Evolutionary conservation across 495 filamentous ascomycete genomes (phyloP).

Genomic region (Trichocladium uniseriatum): DNA sequence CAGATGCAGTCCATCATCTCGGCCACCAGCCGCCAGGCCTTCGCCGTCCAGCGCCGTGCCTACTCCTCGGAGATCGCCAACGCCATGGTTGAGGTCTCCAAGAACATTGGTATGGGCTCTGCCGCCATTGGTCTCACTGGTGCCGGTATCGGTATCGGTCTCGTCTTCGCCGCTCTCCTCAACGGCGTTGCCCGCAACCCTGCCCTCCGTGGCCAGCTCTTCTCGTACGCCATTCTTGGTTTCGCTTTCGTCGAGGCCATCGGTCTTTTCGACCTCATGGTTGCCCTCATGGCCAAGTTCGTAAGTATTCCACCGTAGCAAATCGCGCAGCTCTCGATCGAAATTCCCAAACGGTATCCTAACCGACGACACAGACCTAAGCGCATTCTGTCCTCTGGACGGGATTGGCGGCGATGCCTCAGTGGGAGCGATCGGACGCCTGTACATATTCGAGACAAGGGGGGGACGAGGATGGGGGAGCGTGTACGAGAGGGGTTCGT

Average conservation of each 20-base stretch:
- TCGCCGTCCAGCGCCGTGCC: slow-evolving; percentile 55
- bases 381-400: slow-evolving; percentile 8
- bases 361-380: slow-evolving; percentile 21
- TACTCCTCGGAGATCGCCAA: slow-evolving; percentile 75
- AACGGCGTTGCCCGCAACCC: slow-evolving; percentile 82
- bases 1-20: slow-evolving; percentile 55
- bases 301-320: slow-evolving; percentile 31
- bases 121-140: slow-evolving; percentile 83
- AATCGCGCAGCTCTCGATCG: no score
- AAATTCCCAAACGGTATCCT: not conserved
- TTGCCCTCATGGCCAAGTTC: slow-evolving; percentile 81
- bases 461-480: slow-evolving; percentile 10
- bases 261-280: slow-evolving; percentile 87
- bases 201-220: slow-evolving; percentile 79
- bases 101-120: slow-evolving; percentile 78
- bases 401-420: slow-evolving; percentile 19
- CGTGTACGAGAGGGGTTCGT: slow-evolving; percentile 25
- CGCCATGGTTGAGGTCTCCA: slow-evolving; percentile 79
- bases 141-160: slow-evolving; percentile 88
- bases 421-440: slow-evolving; percentile 18
- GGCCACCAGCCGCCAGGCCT: slow-evolving; percentile 54
- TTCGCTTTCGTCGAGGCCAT: slow-evolving; percentile 93
- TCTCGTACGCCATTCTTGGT: slow-evolving; percentile 88
- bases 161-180: slow-evolving; percentile 81
- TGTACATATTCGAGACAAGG: slow-evolving; percentile 22